Evolutionary conservation across 2,329 filamentous ascomycete genomes (phyloP).

Genomic region (Talaromyces sp.): DNA sequence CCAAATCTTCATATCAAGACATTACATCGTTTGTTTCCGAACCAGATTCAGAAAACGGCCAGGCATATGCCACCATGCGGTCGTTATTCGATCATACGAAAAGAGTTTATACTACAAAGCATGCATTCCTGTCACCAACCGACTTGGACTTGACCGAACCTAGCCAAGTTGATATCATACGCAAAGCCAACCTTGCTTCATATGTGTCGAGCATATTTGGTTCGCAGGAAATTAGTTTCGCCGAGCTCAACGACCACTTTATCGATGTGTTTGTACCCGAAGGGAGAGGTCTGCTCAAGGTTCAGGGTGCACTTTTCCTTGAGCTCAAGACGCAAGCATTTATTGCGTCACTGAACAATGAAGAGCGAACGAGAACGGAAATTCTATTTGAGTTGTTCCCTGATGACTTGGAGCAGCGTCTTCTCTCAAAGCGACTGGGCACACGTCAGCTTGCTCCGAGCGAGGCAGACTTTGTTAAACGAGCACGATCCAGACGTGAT

Average conservation of each 20-base stretch:
- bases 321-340: conserved; percentile 68
- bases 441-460: conserved; percentile 55
- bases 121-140: conserved; percentile 56
- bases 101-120: conserved; percentile 58
- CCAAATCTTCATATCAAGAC: conserved; percentile 57
- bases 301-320: conserved; percentile 60
- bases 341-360: conserved; percentile 59
- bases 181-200: conserved; percentile 64
- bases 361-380: conserved; percentile 56
- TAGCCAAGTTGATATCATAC: conserved; percentile 58
- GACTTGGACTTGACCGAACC: conserved; percentile 53
- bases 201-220: conserved; percentile 64
- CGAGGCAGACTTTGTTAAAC: conserved; percentile 60
- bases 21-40: conserved; percentile 58
- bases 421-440: conserved; percentile 56
- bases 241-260: conserved; percentile 63
- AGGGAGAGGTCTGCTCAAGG: conserved; percentile 57
- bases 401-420: conserved; percentile 53
- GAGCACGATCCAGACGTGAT: conserved; percentile 54
- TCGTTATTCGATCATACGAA: conserved; percentile 64
- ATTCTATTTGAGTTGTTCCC: conserved; percentile 62
- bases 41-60: conserved; percentile 56
- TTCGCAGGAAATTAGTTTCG: conserved; percentile 64
- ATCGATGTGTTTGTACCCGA: conserved; percentile 63
- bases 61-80: conserved; percentile 62